Base-by-base conservation (phyloP, 2,329 filamentous ascomycete genomes). In the Pestalotiopsis sp. region DNA sequence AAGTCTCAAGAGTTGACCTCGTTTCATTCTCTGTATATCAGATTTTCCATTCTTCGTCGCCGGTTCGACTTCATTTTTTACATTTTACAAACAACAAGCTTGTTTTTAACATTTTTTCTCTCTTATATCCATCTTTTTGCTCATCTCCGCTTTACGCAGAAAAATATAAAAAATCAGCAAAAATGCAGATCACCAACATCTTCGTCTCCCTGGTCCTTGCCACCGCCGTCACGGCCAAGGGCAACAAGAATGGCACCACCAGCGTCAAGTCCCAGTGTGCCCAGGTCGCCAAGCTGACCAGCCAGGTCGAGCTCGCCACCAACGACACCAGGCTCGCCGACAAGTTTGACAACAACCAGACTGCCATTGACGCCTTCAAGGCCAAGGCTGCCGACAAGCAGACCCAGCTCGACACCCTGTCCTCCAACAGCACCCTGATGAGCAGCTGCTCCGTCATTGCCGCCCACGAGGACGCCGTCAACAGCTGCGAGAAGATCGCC, bases 401-500 rank as follows among this genome's bases (percentile, higher is more conserved):
- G 2, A 71, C 76, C 27, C 72, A 73, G 69, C 77, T 82, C 64
- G 69, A 72, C 25, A 71, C 74, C 5, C 72, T 82, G 66, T 65
- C 76, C 66, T 68, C 73, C 69, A 83, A 83, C 74, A 64, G 76
- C 11, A 82, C 81, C 6, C 73, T 83, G 27, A 73, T 79, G 69
- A 63, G 73, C 25, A 69, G 72, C 13, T 83, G 81, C 68, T 71
- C 73, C 27, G 72, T 76, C 69, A 74, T 81, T 69, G 69, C 71
- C 49, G 77, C 80, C 60, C 74, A 75, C 41, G 70, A 76, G 52
- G 69, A 75, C 45, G 76, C 73, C 36, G 73, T 76, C 52, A 67
- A 73, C 38, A 67, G 72, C 49, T 81, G 80, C 71, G 49, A 68
- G 6, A 69, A 72, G 64, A 79, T 82, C 70, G 55, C 61, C 20